These are phyloP conservation scores for Neurospora sp. DNA, from an alignment of 495 filamentous ascomycete species.

Conservation along the genomic window DNA sequence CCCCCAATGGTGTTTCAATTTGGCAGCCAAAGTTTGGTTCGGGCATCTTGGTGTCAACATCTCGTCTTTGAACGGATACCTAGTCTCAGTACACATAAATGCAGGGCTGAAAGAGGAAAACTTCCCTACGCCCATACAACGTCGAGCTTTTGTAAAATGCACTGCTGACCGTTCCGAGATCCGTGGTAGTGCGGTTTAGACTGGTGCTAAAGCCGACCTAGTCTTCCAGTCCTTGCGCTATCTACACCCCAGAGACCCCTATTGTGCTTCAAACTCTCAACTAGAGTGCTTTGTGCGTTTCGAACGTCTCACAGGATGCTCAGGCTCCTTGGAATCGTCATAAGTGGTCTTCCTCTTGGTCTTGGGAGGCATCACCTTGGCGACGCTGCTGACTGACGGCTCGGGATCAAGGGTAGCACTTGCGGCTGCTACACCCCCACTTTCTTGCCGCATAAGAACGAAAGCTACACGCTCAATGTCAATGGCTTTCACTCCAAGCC, in stretches of 20 bases:
- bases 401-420: neutral
- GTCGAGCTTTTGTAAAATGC: slow-evolving; percentile 1
- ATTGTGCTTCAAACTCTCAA: neutral
- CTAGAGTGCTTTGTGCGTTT: slow-evolving; percentile 20
- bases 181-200: neutral
- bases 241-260: neutral
- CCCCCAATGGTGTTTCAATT: neutral
- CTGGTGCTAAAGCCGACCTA: neutral
- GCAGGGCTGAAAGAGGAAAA: slow-evolving; percentile 17
- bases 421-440: neutral
- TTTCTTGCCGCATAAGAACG: slow-evolving; percentile 39
- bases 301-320: slow-evolving; percentile 14
- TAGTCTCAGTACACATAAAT: neutral
- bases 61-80: slow-evolving; percentile 2
- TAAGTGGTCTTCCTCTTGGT: slow-evolving; percentile 26
- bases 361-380: slow-evolving; percentile 1
- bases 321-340: slow-evolving; percentile 10
- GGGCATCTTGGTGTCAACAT: slow-evolving; percentile 9
- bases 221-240: neutral
- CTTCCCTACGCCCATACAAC: neutral
- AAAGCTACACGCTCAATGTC: slow-evolving; percentile 63
- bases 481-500: slow-evolving; percentile 44
- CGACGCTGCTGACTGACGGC: neutral
- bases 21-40: neutral
- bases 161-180: slow-evolving; percentile 10